Evolutionary conservation across 1,284 basidiomycete species (phyloP), one percentile per base, ranked within the genome.

Genomic region (Malassezia dermatis): DNA sequence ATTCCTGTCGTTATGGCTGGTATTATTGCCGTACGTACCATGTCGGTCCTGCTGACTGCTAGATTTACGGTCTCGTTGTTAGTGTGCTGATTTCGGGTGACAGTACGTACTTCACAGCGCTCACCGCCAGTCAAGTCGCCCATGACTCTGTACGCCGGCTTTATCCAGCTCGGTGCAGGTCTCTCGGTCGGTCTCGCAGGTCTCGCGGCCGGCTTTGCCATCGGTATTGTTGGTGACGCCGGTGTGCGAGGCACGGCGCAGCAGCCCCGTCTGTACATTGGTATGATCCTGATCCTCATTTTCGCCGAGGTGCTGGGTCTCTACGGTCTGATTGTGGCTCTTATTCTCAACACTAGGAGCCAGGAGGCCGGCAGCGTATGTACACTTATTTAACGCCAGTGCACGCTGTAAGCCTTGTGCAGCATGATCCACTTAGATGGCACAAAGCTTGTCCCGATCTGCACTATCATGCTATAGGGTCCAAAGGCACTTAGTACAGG

Each of bases 1-100:
- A 89, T 95, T 71, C 90, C 90, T 24, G 91, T 96, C 76, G 86
- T 98, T 78, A 96, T 98, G 91, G 89, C 91, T 80, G 91, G 91
- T 89, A 96, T 98, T 79, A 91, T 84, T 65, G 83, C 83, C 49
- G 83, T 78, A 63, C 65, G 72, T 56, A 42, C 24, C 28, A 24
- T 12, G 31, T 35, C 8, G n/a, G n/a, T 8, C 28, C 28, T 30
- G 42, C 37, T 45, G 44, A 61, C 59, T 10, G 19, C 17, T 46
- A 58, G 45, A 69, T 81, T 59, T 83, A 84, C 65, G 82, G 82
- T 30, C 71, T 83, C 39, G 82, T 84, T 8, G 82, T 78, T 41
- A 76, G 75, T 44, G 77, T 78, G 27, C 69, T 78, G 51, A 78
- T 78, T 59, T 76, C 76, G 24, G 75, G 75, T 54, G 76, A 72